Evolutionary conservation across 257 asterid species (phyloP).

Genomic region (Ballota nigra): DNA sequence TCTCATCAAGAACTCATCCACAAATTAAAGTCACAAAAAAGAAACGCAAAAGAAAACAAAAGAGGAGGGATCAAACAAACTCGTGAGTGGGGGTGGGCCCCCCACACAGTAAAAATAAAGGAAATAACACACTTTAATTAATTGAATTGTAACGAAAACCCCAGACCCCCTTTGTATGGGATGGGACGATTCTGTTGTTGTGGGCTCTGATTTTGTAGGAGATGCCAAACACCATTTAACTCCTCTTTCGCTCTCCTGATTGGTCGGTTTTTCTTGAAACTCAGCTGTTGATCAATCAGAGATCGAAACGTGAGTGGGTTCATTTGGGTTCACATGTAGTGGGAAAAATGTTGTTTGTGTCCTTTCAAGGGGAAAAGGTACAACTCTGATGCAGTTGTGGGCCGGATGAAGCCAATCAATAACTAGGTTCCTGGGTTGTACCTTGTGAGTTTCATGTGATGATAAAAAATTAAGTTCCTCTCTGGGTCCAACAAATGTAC

Average conservation of each 20-base stretch:
- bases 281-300: conserved; percentile 7
- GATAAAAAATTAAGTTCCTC: not conserved
- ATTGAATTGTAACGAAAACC: not conserved
- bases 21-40: conserved; percentile 18
- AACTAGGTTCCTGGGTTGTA: conserved; percentile 18
- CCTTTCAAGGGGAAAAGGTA: conserved; percentile 27
- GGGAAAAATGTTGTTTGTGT: conserved; percentile 16
- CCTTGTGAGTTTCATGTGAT: conserved; percentile 1
- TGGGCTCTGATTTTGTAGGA: conserved; percentile 16
- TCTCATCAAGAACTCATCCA: conserved; percentile 29
- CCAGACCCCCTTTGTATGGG: not conserved
- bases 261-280: conserved; percentile 16
- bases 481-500: conserved; percentile 27
- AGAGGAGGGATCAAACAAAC: conserved; percentile 31
- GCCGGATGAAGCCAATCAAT: conserved; percentile 21
- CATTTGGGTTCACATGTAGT: not conserved
- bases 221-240: not conserved
- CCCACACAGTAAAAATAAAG: not conserved
- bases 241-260: conserved; percentile 6
- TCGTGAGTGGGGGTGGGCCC: conserved; percentile 56
- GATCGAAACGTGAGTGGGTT: conserved; percentile 39
- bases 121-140: conserved; percentile 5
- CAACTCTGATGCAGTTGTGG: conserved; percentile 40
- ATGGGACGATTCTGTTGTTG: conserved; percentile 21
- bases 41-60: not conserved